Evolutionary conservation across 495 filamentous ascomycete genomes (phyloP), one percentile per base, ranked within the genome.

Genomic region (Aspergillus ellipticus): DNA sequence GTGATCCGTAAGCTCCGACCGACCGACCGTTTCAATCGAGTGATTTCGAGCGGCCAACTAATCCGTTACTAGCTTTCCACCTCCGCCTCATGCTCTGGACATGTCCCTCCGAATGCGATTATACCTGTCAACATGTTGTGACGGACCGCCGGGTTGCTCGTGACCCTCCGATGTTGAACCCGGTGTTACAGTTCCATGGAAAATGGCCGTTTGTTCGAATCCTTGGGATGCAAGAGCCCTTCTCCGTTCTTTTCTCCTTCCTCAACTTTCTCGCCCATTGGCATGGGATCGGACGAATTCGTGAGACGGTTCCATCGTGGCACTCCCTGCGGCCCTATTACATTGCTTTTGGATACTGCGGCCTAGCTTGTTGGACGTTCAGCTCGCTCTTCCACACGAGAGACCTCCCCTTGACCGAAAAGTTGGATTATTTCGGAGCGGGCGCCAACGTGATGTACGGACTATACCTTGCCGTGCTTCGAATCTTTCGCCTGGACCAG

Each of bases 121-220:
- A 98, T 79, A 88, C 89, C 45, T 98, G 94, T 79, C 94, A 98
- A 69, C 94, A 96, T 78, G 88, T 96, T 70, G 79, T 94, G 50
- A 97, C 94, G 51, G 72, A 88, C 55, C 73, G 68, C 20, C 90
- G 94, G 55, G 70, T 89, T 48, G 76, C 82, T 35, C 79, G 82
- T 62, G 79, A 84, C 45, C 82, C 82, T 28, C 83, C 84, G 13
- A 80, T 82, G 71, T 69, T 81, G 39, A 75, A 81, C 26, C 82
- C 89, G 3, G 68, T 96, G 24, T 85, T 92, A 37, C 94, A 98
- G 75, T 98, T 89, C 78, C 92, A 98, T 77, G 94, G 95, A n/a
- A 98, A 98, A 82, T 98, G 94, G 94, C 94, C 94, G 26, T 98
- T 98, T 78, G 77, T 82, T 59, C 86, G 94, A 56, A 78, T 96